Percentiles rank a stretch among this genome's conserved stretches.
phyloP scores from a whole-genome alignment of 169 alveolate species.

The Plasmodium chabaudi region DNA sequence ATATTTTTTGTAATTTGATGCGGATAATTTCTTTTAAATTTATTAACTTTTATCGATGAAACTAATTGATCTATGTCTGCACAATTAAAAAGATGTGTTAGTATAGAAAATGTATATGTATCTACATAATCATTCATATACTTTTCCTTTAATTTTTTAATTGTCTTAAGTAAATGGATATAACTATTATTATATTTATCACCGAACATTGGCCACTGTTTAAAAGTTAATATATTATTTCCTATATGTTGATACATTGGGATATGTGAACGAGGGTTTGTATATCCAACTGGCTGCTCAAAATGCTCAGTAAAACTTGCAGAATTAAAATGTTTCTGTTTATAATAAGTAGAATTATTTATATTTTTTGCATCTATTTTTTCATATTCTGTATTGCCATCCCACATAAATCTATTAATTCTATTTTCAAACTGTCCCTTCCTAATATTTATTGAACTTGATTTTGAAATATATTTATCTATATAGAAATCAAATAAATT shows the following conservation, averaged over 20 bases:
- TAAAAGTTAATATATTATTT: background rate
- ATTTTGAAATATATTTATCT: constrained; percentile 1
- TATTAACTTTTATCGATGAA: background rate
- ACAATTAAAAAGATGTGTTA: constrained; percentile 40
- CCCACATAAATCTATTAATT: background rate
- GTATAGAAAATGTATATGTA: constrained; percentile 19
- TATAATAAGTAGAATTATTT: background rate
- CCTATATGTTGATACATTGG: background rate
- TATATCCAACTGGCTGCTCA: background rate
- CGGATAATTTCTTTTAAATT: background rate
- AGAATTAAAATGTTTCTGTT: background rate
- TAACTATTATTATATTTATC: too few relatives aligned
- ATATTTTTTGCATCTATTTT: too few relatives aligned
- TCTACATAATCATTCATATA: background rate
- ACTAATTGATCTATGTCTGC: constrained; percentile 71
- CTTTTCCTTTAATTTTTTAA: background rate
- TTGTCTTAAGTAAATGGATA: too few relatives aligned
- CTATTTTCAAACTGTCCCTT: too few relatives aligned
- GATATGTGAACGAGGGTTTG: background rate
- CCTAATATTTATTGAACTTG: background rate
- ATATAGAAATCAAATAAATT: constrained; percentile 38
- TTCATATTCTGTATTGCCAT: background rate
- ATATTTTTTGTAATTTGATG: background rate
- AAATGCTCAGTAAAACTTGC: background rate
- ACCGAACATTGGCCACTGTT: too few relatives aligned